These are phyloP conservation scores for Yamadazyma sp. DNA, from an alignment of 1,139 yeast species.

Conservation along the genomic window DNA sequence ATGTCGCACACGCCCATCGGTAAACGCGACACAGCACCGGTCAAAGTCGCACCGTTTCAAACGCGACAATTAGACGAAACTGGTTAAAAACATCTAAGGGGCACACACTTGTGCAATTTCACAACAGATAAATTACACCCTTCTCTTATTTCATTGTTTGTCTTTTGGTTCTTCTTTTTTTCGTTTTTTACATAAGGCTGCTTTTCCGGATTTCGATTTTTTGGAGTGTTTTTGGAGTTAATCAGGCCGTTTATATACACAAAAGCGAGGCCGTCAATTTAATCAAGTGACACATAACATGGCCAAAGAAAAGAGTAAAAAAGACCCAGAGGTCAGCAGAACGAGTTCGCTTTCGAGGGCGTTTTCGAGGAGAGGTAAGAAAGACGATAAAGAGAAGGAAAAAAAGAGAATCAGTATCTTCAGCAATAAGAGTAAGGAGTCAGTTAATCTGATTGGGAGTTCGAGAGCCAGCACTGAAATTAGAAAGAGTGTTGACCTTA, in stretches of 20 bases:
- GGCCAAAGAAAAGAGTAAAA: slow-evolving; percentile 6
- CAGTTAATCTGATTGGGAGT: slow-evolving; percentile 11
- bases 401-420: slow-evolving; percentile 17
- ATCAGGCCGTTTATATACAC: background rate
- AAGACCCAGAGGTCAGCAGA: slow-evolving; percentile 10
- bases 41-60: too few relatives aligned
- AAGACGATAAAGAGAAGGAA: slow-evolving; percentile 15
- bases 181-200: slow-evolving; percentile 1
- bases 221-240: background rate
- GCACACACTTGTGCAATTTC: background rate
- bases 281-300: background rate
- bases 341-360: slow-evolving; percentile 10
- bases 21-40: too few relatives aligned
- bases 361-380: slow-evolving; percentile 9
- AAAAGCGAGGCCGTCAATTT: too few relatives aligned
- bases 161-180: slow-evolving; percentile 1
- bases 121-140: slow-evolving; percentile 2
- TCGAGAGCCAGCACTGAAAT: slow-evolving; percentile 4
- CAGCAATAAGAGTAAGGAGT: slow-evolving; percentile 14
- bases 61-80: slow-evolving; percentile 5
- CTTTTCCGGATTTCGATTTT: background rate
- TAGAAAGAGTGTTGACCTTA: background rate
- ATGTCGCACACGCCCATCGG: background rate
- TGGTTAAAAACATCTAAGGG: slow-evolving; percentile 1
- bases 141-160: slow-evolving; percentile 3